Conservation (phyloP, 179 eudicot genomes). For the Gypsophila paniculata region DNA sequence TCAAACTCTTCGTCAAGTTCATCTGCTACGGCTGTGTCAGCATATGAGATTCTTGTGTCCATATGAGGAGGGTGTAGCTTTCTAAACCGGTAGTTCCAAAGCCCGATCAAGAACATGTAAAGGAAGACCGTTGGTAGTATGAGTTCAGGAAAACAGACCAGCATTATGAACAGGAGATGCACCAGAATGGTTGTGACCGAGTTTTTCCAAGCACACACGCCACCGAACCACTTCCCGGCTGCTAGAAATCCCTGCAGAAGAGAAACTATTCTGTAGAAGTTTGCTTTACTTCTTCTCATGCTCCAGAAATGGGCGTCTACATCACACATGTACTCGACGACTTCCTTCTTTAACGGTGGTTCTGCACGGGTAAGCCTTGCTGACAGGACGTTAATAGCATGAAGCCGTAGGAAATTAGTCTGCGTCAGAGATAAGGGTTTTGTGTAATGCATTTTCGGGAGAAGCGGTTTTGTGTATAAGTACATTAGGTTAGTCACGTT, state of each 20-base stretch:
- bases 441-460: constrained; percentile 84
- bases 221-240: constrained; percentile 61
- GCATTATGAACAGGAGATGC: constrained; percentile 58
- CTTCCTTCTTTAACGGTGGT: constrained; percentile 71
- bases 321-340: constrained; percentile 78
- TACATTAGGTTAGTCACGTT: constrained; percentile 54
- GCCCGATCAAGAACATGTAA: constrained; percentile 74
- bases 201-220: constrained; percentile 69
- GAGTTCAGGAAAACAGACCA: constrained; percentile 68
- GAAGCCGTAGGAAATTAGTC: constrained; percentile 51
- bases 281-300: constrained; percentile 86
- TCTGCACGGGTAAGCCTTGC: constrained; percentile 69
- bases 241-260: constrained; percentile 56
- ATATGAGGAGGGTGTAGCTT: constrained; percentile 71
- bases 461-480: constrained; percentile 54
- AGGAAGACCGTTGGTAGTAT: constrained; percentile 67
- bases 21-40: constrained; percentile 52
- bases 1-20: constrained; percentile 93
- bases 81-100: constrained; percentile 72
- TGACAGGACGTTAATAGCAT: constrained; percentile 57
- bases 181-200: constrained; percentile 63
- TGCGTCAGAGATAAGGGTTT: constrained; percentile 53
- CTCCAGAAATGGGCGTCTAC: constrained; percentile 81
- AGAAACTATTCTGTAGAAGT: constrained; percentile 56
- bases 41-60: constrained; percentile 64